Base-by-base conservation (phyloP, 495 filamentous ascomycete species). In the Podospora pseudopauciseta region DNA sequence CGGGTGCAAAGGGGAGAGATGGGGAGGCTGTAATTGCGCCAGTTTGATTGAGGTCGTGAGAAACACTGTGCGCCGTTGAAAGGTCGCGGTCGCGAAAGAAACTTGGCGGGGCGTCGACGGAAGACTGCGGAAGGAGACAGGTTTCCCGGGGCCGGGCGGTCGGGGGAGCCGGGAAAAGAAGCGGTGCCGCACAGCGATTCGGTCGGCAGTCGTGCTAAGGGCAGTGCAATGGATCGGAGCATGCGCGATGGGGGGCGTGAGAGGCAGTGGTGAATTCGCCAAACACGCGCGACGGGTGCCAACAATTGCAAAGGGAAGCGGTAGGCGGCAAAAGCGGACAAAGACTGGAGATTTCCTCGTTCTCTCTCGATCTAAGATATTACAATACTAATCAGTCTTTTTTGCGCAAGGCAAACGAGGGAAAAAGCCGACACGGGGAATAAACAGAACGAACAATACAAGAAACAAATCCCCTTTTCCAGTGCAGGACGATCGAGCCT, bases 1-100 rank as follows among this genome's bases (percentile, higher is more conserved):
- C 16, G 68, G 28, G 32, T 68, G 64, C 39, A 66, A 18, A 62
- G 72, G 69, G 59, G 74, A 65, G 55, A 81, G 70, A 60, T 68
- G 68, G 18, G 80, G 80, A 65, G 79, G 75, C 67, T 77, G 77
- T 60, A 72, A 15, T 44, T 20, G 76, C 23, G 72, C 77, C 77
- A 78, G 75, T 67, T 73, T 78, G 75, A 66, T 67, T 2, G 39
- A 49, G 9, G 9, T 13, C 13, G 15, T 11, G 13, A 49, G 9
- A 49, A 49, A 16, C 66, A 69, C 63, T 32, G 64, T 34, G 16
- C 3, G 44, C 39, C 6, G 61, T 27, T 55, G n/a, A 44, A 59
- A 39, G 64, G 20, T 67, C 23, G 67, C 27, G 68, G 16, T 23
- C 11, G 55, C 23, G 18, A 58, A 19, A 60, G 62, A 54, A 9